phyloP scores from a whole-genome alignment of 192 early-diverging fungal genomes.

The Podila epicladia region DNA sequence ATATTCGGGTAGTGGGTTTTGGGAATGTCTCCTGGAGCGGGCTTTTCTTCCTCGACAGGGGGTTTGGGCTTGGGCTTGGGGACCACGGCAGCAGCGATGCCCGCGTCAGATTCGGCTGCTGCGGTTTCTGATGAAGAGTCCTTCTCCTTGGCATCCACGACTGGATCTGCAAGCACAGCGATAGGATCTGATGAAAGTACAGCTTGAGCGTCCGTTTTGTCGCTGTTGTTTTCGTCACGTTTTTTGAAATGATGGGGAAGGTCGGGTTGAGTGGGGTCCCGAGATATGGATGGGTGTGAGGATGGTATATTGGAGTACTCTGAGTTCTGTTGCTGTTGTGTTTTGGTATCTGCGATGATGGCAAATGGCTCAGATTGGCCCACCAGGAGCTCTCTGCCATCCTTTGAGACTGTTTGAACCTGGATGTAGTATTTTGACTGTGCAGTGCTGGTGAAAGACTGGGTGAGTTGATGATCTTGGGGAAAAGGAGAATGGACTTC shows the following conservation, averaged over 20 bases:
- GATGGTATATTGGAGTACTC: background rate
- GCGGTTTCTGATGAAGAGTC: background rate
- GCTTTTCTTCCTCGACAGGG: background rate
- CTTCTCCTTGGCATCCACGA: too few relatives aligned
- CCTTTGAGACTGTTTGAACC: background rate
- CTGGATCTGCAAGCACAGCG: too few relatives aligned
- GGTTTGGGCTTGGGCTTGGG: background rate
- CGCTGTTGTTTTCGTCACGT: background rate
- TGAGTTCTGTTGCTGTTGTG: background rate
- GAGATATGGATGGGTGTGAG: too few relatives aligned
- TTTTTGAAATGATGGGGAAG: background rate
- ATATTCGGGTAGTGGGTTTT: slow-evolving; percentile 4
- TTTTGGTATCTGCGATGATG: background rate
- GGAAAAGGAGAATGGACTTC: background rate
- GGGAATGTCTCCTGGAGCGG: background rate
- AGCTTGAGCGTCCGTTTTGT: background rate
- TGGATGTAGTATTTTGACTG: background rate
- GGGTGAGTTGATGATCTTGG: background rate
- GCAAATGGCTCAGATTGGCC: background rate
- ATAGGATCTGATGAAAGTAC: too few relatives aligned
- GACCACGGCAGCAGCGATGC: background rate
- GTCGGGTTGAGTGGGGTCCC: too few relatives aligned
- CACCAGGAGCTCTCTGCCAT: background rate
- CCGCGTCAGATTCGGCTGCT: background rate
- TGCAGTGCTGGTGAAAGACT: background rate